Conservation (phyloP, 768 basidiomycete genomes). For the Kwoniella sp. region DNA sequence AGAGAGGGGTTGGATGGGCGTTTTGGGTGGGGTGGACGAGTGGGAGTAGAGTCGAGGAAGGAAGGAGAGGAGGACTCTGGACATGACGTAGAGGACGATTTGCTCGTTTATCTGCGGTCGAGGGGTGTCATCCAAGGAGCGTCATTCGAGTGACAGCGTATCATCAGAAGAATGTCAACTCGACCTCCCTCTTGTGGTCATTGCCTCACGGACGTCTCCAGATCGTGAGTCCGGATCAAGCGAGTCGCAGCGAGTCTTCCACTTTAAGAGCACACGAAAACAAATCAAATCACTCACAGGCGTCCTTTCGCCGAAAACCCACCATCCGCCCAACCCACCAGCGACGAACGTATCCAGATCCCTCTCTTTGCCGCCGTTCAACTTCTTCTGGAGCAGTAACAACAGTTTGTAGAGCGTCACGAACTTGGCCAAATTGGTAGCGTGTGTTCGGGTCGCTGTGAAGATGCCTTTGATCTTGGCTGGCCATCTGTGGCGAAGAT, state of each 20-base stretch:
- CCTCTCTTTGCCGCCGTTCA: constrained; percentile 76
- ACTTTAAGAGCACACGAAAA: too few species aligned
- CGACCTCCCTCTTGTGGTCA: too few species aligned
- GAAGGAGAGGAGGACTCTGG: constrained; percentile 87
- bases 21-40: constrained; percentile 56
- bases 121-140: too few species aligned
- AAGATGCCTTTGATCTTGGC: constrained; percentile 63
- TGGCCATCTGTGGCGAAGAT: constrained; percentile 32
- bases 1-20: constrained; percentile 45
- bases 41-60: constrained; percentile 67
- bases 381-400: constrained; percentile 76
- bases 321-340: constrained; percentile 85
- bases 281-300: constrained; percentile 55
- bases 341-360: constrained; percentile 85
- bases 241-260: too few species aligned
- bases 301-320: constrained; percentile 56
- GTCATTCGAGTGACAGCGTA: too few species aligned
- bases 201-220: too few species aligned
- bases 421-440: constrained; percentile 88
- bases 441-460: constrained; percentile 85
- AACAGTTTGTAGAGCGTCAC: constrained; percentile 89
- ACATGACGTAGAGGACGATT: constrained; percentile 96
- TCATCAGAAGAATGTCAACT: too few species aligned
- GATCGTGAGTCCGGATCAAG: too few species aligned
- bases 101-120: constrained; percentile 58